Conservation (phyloP, 371 early-diverging fungal species). For the Apophysomyces variabilis region DNA sequence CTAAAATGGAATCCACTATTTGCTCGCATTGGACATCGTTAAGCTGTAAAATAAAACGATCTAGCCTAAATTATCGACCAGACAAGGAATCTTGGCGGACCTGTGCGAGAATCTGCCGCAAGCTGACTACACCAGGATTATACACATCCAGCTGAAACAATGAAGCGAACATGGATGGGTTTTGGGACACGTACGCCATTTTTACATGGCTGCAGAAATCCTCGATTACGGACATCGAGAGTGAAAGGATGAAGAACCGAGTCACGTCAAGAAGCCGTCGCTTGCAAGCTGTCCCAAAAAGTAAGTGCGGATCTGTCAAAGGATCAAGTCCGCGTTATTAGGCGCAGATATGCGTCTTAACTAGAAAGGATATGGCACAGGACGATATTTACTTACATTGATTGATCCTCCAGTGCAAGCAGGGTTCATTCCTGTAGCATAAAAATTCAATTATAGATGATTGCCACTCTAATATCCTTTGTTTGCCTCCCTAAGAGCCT, state of each 20-base stretch:
- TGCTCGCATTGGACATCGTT: background rate
- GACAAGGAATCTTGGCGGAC: background rate
- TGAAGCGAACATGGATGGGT: background rate
- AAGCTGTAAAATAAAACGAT: background rate
- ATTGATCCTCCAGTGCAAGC: no score
- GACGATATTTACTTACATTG: no score
- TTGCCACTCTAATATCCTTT: no score
- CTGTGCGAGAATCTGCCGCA: background rate
- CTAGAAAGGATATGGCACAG: no score
- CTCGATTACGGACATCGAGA: background rate
- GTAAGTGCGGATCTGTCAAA: no score
- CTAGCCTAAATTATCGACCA: background rate
- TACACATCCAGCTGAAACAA: background rate
- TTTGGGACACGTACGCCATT: background rate
- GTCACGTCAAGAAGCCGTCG: background rate
- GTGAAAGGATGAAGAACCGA: background rate
- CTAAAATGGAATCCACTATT: conserved; percentile 5
- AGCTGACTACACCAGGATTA: background rate
- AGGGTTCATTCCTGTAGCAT: no score
- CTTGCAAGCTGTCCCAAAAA: no score
- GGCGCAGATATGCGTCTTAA: no score
- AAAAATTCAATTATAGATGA: no score
- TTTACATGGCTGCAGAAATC: conserved; percentile 2
- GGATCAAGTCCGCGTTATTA: no score
- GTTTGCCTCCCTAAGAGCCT: no score